Percentiles rank a stretch among this genome's conserved stretches.
phyloP scores from a whole-genome alignment of 495 filamentous ascomycete genomes.

The Aspergillus cavernicola region DNA sequence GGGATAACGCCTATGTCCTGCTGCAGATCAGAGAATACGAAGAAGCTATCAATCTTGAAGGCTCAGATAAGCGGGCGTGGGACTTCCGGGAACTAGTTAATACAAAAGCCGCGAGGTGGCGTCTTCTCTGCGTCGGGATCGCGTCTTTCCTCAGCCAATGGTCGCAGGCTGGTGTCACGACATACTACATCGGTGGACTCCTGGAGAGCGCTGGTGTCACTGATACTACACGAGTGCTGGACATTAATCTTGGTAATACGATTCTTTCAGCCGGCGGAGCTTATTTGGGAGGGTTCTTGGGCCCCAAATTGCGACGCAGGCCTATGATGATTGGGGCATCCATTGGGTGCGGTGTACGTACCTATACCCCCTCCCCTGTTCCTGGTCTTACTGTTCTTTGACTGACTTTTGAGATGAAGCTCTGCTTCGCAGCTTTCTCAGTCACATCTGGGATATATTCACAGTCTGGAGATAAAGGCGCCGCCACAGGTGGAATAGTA shows the following conservation, averaged over 20 bases:
- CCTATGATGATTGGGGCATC: background rate
- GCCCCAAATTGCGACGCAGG: conserved; percentile 1
- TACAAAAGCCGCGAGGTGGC: background rate
- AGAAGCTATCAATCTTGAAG: background rate
- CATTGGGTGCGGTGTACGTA: too few species aligned
- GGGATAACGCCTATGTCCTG: background rate
- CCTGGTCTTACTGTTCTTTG: background rate
- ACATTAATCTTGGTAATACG: conserved; percentile 2
- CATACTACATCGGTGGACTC: conserved; percentile 1
- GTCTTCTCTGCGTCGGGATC: conserved; percentile 12
- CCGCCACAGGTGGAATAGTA: background rate
- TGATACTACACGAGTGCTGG: background rate
- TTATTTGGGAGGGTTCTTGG: background rate
- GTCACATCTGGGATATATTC: background rate
- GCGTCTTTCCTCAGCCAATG: conserved; percentile 5
- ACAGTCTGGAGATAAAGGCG: background rate
- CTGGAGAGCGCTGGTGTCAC: conserved; percentile 7
- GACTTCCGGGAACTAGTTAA: background rate
- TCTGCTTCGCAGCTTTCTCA: background rate
- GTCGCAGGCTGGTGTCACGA: conserved; percentile 2
- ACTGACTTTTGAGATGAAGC: too few species aligned
- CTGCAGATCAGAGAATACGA: background rate
- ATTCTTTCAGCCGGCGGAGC: conserved; percentile 3
- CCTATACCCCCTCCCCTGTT: background rate
- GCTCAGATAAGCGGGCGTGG: background rate